A percentile compares a stretch with the other conserved stretches of the same genome.
Evolutionary conservation across 257 asterid species (phyloP).

Genomic region (Fraxinus cuspidata): DNA sequence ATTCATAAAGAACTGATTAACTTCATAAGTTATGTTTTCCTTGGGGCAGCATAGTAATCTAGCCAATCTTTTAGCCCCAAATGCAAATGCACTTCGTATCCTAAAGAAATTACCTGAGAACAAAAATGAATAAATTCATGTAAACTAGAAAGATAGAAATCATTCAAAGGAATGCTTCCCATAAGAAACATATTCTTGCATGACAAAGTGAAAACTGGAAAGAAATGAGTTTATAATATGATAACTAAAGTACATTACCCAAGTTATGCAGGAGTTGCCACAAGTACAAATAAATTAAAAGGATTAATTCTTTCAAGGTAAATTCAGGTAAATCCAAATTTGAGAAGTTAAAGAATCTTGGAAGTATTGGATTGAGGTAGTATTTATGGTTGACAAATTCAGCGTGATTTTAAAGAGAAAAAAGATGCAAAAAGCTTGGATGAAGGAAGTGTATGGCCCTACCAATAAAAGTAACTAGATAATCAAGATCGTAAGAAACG

Average conservation of each 20-base stretch:
- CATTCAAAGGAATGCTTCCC: conserved; percentile 3
- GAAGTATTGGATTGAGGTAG: no score
- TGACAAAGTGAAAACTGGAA: background rate
- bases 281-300: background rate
- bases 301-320: background rate
- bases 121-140: conserved; percentile 17
- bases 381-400: background rate
- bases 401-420: background rate
- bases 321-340: background rate
- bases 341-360: no score
- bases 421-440: no score
- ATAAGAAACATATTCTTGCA: background rate
- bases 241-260: background rate
- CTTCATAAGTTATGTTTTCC: conserved; percentile 55
- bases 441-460: no score
- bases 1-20: conserved; percentile 82
- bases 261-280: background rate
- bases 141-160: conserved; percentile 3
- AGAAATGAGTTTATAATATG: background rate
- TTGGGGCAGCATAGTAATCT: conserved; percentile 71
- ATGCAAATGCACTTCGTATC: conserved; percentile 88
- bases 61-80: conserved; percentile 84
- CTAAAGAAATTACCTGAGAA: conserved; percentile 79
- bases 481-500: no score
- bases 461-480: no score